Evolutionary conservation across 345 rosid species (phyloP), one percentile per base, ranked within the genome.

Genomic region (Viola odorata): DNA sequence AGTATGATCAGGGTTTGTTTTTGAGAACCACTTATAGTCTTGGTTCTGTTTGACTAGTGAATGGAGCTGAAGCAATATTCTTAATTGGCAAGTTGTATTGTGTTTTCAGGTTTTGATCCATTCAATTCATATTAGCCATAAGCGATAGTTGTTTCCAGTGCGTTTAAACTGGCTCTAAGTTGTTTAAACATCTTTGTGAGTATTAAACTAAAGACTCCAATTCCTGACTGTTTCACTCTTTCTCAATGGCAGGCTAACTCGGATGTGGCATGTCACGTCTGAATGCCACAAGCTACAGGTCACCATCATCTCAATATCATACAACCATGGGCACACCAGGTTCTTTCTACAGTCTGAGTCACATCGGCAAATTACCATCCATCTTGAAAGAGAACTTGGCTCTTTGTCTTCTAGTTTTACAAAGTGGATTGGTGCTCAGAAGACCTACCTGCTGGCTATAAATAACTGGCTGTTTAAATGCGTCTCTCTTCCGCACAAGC

Each of bases 191-290:
- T 44, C 47, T 44, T 44, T 44, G 47, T 44, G 12, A 6, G 47
- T 44, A 44, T 44, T 44, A 1, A 6, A 44, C 2, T 44, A 44
- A 6, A 6, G 12, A 44, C 47, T 42, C 1, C 11, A 42, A 42
- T 11, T 11, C 45, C 45, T 42, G 11, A 42, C 45, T 42, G 45
- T 52, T 59, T 53, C 3, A 38, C 41, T 17, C 51, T 37, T 61
- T 56, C 15, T 48, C 48, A 54, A 69, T 63, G 41, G 57, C 85
- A 94, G 99, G 85, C 74, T 94, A 69, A 81, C 83, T 62, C 84
- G 95, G 63, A 94, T 94, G 97, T 94, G 99, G 99, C 88, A 83
- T 71, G 95, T 83, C 41, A 94, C 90, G 97, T 69, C 63, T 48
- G 92, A 90, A 75, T 94, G 95, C 79, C 97, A 94, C 73, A 78